Evolutionary conservation across 331 rosid species (phyloP).

Genomic region (Spiraea crenata): DNA sequence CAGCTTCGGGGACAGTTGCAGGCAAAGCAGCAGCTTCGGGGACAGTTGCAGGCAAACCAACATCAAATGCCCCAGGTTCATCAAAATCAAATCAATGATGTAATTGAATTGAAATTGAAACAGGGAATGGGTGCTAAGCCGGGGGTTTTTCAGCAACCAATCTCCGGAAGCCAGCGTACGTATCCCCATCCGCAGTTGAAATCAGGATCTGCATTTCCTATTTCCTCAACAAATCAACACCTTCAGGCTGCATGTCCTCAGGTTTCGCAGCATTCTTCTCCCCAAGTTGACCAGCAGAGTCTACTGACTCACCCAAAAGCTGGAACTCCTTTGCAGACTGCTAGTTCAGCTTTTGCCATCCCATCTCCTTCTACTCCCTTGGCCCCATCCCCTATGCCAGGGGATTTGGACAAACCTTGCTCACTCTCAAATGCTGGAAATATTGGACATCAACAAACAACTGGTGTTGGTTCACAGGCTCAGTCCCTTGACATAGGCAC

Average conservation of each 20-base stretch:
- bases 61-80: conserved; percentile 66
- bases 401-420: conserved; percentile 83
- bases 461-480: conserved; percentile 48
- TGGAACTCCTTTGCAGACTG: conserved; percentile 84
- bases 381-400: conserved; percentile 92
- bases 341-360: conserved; percentile 72
- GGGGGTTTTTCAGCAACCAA: conserved; percentile 72
- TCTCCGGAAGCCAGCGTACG: conserved; percentile 60
- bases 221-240: conserved; percentile 71
- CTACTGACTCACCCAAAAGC: conserved; percentile 56
- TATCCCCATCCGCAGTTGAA: conserved; percentile 80
- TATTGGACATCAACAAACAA: conserved; percentile 66
- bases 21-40: conserved; percentile 65
- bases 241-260: conserved; percentile 72
- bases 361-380: conserved; percentile 91
- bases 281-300: conserved; percentile 48
- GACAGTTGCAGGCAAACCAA: conserved; percentile 64
- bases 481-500: conserved; percentile 93
- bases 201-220: conserved; percentile 57
- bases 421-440: conserved; percentile 56
- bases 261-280: too few relatives aligned
- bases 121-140: conserved; percentile 58
- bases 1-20: conserved; percentile 70
- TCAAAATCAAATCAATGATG: conserved; percentile 57
- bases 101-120: conserved; percentile 65